These are phyloP conservation scores for Vigna reflexopilosa DNA, from an alignment of 306 rosid species.

Conservation along the genomic window DNA sequence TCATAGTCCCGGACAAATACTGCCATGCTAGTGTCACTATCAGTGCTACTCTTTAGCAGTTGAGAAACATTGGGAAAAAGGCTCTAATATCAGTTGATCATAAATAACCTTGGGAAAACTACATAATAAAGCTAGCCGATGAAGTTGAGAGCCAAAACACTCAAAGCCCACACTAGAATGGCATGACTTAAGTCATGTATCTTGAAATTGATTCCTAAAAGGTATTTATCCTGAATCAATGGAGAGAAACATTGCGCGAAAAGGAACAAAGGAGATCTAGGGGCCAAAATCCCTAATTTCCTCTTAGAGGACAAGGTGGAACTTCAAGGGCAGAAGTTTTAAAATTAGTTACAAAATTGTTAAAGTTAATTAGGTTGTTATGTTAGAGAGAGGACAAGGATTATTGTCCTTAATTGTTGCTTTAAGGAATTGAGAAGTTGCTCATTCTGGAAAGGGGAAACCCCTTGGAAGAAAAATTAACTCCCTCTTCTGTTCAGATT, in stretches of 20 bases:
- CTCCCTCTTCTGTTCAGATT: conserved; percentile 8
- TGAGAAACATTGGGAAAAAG: neutral
- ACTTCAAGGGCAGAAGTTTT: neutral
- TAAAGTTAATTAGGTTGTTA: neutral
- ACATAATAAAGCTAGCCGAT: neutral
- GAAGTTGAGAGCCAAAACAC: neutral
- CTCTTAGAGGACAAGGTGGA: neutral
- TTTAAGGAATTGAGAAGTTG: conserved; percentile 9
- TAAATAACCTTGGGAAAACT: neutral
- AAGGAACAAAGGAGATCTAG: neutral
- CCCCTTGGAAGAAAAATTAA: neutral
- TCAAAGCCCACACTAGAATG: neutral
- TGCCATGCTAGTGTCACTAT: neutral
- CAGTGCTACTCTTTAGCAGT: neutral
- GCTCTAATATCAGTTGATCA: neutral
- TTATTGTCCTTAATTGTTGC: neutral
- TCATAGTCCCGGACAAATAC: neutral
- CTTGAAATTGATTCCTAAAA: neutral
- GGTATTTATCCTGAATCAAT: neutral
- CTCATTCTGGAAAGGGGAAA: neutral
- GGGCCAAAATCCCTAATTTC: neutral
- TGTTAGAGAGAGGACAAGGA: neutral
- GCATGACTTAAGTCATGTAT: neutral
- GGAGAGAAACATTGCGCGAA: neutral
- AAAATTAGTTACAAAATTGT: neutral